Evolutionary conservation across 1,284 basidiomycete species (phyloP).

Genomic region (Exsudoporus floridanus): DNA sequence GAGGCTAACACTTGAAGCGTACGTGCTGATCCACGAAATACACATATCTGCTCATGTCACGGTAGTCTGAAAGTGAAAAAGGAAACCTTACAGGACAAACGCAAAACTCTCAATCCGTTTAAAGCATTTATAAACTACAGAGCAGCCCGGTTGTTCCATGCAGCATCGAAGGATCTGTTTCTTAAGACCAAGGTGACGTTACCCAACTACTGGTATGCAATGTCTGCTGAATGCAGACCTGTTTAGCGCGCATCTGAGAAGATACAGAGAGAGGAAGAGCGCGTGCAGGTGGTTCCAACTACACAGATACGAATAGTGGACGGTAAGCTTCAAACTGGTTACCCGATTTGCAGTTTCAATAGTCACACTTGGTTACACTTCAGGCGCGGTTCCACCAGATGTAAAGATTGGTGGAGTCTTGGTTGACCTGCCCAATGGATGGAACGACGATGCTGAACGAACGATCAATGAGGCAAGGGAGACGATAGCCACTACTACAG

Average conservation of each 20-base stretch:
- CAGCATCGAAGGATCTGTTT: background rate
- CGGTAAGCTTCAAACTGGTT: background rate
- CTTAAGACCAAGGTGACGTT: slow-evolving; percentile 4
- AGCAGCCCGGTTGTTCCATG: slow-evolving; percentile 8
- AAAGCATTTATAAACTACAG: slow-evolving; percentile 4
- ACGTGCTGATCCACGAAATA: background rate
- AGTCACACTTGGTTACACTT: background rate
- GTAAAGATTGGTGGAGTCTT: background rate
- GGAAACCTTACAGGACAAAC: background rate
- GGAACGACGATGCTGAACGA: background rate
- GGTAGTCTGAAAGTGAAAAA: background rate
- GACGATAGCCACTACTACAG: background rate
- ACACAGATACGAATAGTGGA: background rate
- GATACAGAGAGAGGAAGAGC: background rate
- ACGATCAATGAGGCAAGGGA: slow-evolving; percentile 4
- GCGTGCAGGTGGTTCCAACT: background rate
- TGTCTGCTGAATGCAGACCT: background rate
- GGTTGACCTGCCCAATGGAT: slow-evolving; percentile 5
- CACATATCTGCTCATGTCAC: background rate
- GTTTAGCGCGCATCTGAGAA: slow-evolving; percentile 14
- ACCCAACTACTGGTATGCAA: background rate
- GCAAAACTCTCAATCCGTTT: slow-evolving; percentile 13
- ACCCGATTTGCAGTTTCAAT: background rate
- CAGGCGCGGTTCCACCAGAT: background rate
- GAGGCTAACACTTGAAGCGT: slow-evolving; percentile 5